phyloP scores from a whole-genome alignment of 192 early-diverging fungal species.

The Coemansia sp. region DNA sequence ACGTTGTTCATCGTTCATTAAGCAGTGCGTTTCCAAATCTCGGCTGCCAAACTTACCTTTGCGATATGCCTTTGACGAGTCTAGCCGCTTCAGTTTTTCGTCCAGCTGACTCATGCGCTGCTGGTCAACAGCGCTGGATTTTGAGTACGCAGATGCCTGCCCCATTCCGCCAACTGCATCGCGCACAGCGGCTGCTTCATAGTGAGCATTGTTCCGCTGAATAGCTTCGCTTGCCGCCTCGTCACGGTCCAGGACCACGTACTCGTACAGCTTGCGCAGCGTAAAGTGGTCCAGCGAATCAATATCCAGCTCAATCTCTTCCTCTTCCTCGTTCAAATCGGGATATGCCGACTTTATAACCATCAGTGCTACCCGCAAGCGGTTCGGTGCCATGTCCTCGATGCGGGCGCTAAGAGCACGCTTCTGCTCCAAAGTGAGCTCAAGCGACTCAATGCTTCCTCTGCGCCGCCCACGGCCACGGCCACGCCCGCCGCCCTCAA shows the following conservation, averaged over 20 bases:
- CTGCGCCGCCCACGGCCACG: constrained; percentile 38
- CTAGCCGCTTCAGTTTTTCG: constrained; percentile 51
- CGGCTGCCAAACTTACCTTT: constrained; percentile 20
- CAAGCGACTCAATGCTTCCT: constrained; percentile 50
- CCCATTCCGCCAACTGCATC: constrained; percentile 46
- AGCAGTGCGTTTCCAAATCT: neutral
- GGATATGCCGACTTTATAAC: constrained; percentile 54
- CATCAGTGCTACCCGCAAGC: constrained; percentile 43
- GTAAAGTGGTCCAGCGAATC: constrained; percentile 81
- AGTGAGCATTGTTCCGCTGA: constrained; percentile 46
- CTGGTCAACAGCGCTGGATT: constrained; percentile 23
- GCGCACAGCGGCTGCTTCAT: constrained; percentile 24
- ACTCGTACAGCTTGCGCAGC: constrained; percentile 81
- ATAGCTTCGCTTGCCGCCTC: constrained; percentile 52
- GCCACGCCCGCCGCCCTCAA: constrained; percentile 13
- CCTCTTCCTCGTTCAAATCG: constrained; percentile 60
- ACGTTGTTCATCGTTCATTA: neutral
- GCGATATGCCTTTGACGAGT: constrained; percentile 34
- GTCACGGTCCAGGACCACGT: constrained; percentile 63
- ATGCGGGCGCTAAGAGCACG: constrained; percentile 64
- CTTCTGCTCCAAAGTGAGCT: constrained; percentile 85
- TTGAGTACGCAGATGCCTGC: constrained; percentile 33
- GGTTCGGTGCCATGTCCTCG: constrained; percentile 33
- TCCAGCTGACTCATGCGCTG: constrained; percentile 46
- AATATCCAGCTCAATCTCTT: constrained; percentile 96